Evolutionary conservation across 305 asterid genomes (phyloP).

Genomic region (Fraxinus sp.): DNA sequence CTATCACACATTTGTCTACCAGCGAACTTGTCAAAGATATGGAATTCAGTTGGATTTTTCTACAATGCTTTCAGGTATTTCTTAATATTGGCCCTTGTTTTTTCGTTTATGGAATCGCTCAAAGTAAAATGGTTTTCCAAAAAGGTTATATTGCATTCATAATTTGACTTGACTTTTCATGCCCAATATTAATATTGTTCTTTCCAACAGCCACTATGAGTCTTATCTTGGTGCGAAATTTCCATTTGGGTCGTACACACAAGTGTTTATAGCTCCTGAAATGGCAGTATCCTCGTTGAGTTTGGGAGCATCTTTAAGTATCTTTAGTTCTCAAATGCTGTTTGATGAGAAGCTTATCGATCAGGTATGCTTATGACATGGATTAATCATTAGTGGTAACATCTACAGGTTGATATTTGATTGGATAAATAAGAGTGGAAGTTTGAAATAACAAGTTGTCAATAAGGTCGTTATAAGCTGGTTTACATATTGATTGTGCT

Average conservation of each 20-base stretch:
- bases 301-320: constrained; percentile 80
- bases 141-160: constrained; percentile 16
- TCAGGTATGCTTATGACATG: constrained; percentile 59
- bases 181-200: constrained; percentile 25
- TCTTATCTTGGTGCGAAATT: constrained; percentile 81
- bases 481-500: neutral
- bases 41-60: constrained; percentile 75
- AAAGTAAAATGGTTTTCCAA: constrained; percentile 12
- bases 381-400: constrained; percentile 12
- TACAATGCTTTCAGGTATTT: constrained; percentile 81
- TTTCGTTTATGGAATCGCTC: constrained; percentile 20
- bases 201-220: constrained; percentile 77
- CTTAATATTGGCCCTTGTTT: constrained; percentile 20
- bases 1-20: constrained; percentile 77
- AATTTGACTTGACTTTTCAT: constrained; percentile 13
- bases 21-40: constrained; percentile 73
- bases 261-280: constrained; percentile 88
- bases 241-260: constrained; percentile 96
- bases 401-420: constrained; percentile 1
- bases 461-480: neutral
- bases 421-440: neutral
- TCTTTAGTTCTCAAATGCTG: constrained; percentile 89
- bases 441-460: neutral
- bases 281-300: constrained; percentile 81
- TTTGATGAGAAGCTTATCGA: constrained; percentile 90